Base-by-base conservation (phyloP, 495 filamentous ascomycete genomes). In the Tuber aestivum region DNA sequence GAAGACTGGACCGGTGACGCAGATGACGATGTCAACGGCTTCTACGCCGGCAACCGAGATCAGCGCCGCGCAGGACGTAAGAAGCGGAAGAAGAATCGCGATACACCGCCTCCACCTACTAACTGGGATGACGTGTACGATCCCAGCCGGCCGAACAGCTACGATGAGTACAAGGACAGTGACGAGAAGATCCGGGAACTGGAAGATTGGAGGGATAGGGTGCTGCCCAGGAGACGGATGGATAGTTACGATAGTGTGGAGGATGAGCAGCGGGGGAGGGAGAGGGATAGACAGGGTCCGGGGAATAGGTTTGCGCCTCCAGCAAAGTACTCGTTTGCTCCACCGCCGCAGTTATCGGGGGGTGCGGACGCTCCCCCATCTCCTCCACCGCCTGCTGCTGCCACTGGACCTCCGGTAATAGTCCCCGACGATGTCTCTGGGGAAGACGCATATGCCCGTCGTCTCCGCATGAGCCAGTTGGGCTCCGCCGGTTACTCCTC, bases 41-140 rank as follows among this genome's bases (percentile, higher is more conserved):
- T 89, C 75, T 91, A 91, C 80, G 72, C 74, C 18, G 27, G 50
- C 40, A 83, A 84, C 20, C 86, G 85, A 27, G 87, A 91, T 76
- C 87, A 90, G 40, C 89, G 91, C 79, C 90, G 94, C 73, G 93
- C 93, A 61, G 93, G 93, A n/a, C 86, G 89, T 75, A 95, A 94
- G 85, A 94, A 94, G 86, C 90, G 92, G 83, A 95, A 94, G 87
- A 95, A 95, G 87, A 89, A 90, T 78, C 86, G 87, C 50, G 90
- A 92, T 38, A 86, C 89, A 56, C 83, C 87, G 10, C 87, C 85
- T 65, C 79, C 86, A 50, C 85, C 89, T 71, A 92, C 92, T 65
- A 90, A 97, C 81, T 97, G 94, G 95, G 93, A 97, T 82, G 94
- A 97, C 82, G 90, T 94, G 69, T 98, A 97, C 80, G 95, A 97